Evolutionary conservation across 2,329 filamentous ascomycete genomes (phyloP).

Genomic region (Sodiomyces alkalinus): DNA sequence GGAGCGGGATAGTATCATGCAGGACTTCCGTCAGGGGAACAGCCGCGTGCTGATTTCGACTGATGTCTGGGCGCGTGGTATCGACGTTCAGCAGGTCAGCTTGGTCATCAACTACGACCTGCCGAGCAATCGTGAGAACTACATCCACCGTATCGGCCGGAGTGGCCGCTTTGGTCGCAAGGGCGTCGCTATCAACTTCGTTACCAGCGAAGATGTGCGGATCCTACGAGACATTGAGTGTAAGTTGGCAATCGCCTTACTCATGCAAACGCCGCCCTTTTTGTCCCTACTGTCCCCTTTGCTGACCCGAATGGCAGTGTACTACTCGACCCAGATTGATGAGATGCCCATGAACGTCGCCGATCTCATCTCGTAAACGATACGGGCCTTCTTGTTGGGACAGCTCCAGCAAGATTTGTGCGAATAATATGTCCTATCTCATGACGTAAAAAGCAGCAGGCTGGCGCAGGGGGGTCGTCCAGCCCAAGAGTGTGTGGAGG

Average conservation of each 20-base stretch:
- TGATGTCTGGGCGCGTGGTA: constrained; percentile 94
- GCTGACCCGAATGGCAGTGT: constrained; percentile 44
- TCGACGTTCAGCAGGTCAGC: constrained; percentile 96
- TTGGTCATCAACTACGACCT: constrained; percentile 99
- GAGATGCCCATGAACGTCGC: constrained; percentile 97
- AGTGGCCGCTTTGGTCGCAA: constrained; percentile 93
- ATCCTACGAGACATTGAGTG: constrained; percentile 94
- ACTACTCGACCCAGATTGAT: constrained; percentile 93
- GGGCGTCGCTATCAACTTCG: constrained; percentile 99
- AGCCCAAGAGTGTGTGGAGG: constrained; percentile 6
- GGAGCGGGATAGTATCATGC: constrained; percentile 97
- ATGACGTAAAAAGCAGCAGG: constrained; percentile 7
- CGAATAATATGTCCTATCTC: not conserved
- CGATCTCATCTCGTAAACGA: constrained; percentile 35
- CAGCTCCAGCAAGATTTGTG: not conserved
- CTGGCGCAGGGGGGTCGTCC: constrained; percentile 3
- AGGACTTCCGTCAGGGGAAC: constrained; percentile 94
- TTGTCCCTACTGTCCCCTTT: no score
- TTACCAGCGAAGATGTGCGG: constrained; percentile 93
- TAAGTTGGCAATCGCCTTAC: constrained; percentile 32
- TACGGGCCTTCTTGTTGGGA: constrained; percentile 1
- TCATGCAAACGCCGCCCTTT: no score
- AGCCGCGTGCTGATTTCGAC: constrained; percentile 93
- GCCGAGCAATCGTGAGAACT: constrained; percentile 97
- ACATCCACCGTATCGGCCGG: constrained; percentile 95